phyloP scores from a whole-genome alignment of 2,329 filamentous ascomycete genomes.

The Podosphaera leucotricha region DNA sequence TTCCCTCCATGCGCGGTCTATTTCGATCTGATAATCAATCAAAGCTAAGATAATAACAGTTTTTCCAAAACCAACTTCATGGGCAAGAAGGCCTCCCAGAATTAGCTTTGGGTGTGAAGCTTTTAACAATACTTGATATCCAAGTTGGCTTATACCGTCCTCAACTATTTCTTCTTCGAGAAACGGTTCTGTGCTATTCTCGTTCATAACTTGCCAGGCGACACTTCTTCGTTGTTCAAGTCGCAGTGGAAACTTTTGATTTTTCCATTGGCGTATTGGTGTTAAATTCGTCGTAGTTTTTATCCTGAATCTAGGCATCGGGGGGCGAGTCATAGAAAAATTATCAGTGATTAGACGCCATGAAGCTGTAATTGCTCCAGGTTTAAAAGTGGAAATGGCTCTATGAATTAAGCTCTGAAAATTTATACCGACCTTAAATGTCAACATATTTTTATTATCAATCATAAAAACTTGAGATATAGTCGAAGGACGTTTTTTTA shows the following conservation, averaged over 20 bases:
- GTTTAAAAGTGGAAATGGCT: conserved; percentile 14
- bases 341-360: conserved; percentile 26
- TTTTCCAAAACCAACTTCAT: conserved; percentile 43
- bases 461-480: conserved; percentile 19
- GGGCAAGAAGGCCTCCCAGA: conserved; percentile 36
- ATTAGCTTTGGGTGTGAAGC: conserved; percentile 20
- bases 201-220: conserved; percentile 34
- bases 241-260: not conserved
- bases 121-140: conserved; percentile 33
- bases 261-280: not conserved
- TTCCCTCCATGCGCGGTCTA: not conserved
- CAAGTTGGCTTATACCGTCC: conserved; percentile 22
- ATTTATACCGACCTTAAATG: conserved; percentile 21
- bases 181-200: conserved; percentile 25
- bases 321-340: conserved; percentile 3
- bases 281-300: conserved; percentile 1
- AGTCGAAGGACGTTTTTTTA: conserved; percentile 23
- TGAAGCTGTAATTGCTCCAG: conserved; percentile 12
- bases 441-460: conserved; percentile 11
- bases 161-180: conserved; percentile 33
- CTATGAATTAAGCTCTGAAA: conserved; percentile 19
- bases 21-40: conserved; percentile 17
- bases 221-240: conserved; percentile 29
- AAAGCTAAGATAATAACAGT: conserved; percentile 35
- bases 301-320: not conserved